A percentile compares a stretch with the other conserved stretches of the same genome.
These are phyloP conservation scores for Filosporella fistucella DNA, from an alignment of 495 filamentous ascomycete genomes.

Conservation along the genomic window DNA sequence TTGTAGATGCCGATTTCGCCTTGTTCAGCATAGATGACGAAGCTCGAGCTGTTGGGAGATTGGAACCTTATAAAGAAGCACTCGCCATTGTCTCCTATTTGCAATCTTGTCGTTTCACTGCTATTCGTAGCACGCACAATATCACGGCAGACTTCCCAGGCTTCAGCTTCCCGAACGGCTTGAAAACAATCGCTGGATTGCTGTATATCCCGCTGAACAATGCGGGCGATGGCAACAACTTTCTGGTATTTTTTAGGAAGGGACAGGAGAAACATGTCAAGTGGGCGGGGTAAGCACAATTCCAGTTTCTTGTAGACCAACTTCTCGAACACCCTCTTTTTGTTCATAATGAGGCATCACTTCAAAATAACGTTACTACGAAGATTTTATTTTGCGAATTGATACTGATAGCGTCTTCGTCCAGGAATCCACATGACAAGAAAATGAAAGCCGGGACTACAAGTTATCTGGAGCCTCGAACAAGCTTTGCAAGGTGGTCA, in stretches of 20 bases:
- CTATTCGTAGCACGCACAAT: conserved; percentile 74
- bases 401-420: too few species aligned
- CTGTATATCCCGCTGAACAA: conserved; percentile 82
- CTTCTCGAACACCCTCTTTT: too few species aligned
- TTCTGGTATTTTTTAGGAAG: conserved; percentile 87
- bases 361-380: too few species aligned
- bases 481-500: too few species aligned
- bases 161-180: conserved; percentile 72
- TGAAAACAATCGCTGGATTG: conserved; percentile 72
- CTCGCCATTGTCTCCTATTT: conserved; percentile 84
- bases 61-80: conserved; percentile 75
- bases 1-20: conserved; percentile 87
- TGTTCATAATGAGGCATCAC: too few species aligned
- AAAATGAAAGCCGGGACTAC: too few species aligned
- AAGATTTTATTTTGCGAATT: too few species aligned
- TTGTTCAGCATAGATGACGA: conserved; percentile 81
- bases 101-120: conserved; percentile 64
- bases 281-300: conserved; percentile 46
- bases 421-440: too few species aligned
- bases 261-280: conserved; percentile 76
- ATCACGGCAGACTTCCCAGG: conserved; percentile 78
- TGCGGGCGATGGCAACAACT: conserved; percentile 63
- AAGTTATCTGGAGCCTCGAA: too few species aligned
- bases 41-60: conserved; percentile 77
- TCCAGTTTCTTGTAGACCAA: too few species aligned